Percentiles rank a stretch among this genome's conserved stretches.
phyloP scores from a whole-genome alignment of 2,329 filamentous ascomycete species.

The Hypocreales sp. region DNA sequence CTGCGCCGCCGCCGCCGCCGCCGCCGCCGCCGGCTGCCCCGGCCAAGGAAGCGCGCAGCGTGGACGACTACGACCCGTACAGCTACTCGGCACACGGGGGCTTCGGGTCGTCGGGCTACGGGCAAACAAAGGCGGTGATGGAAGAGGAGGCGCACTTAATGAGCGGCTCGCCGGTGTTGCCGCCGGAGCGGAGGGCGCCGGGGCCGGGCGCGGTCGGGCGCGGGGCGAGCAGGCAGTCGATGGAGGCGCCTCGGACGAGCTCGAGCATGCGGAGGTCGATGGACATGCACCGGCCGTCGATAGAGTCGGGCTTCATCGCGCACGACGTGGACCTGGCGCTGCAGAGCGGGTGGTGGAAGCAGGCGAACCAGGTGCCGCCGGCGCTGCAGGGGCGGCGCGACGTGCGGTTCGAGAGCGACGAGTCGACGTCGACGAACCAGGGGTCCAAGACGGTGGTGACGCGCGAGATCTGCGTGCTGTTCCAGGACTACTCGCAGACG shows the following conservation, averaged over 20 bases:
- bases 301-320: slow-evolving; percentile 74
- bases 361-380: slow-evolving; percentile 65
- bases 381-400: slow-evolving; percentile 71
- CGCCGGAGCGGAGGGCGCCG: slow-evolving; percentile 29
- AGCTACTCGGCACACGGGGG: too few relatives aligned
- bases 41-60: slow-evolving; percentile 20
- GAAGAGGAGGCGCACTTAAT: slow-evolving; percentile 33
- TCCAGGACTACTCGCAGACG: slow-evolving; percentile 92
- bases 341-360: slow-evolving; percentile 74
- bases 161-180: slow-evolving; percentile 27
- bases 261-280: slow-evolving; percentile 44
- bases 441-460: slow-evolving; percentile 57
- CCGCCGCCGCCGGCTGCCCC: slow-evolving; percentile 37
- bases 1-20: slow-evolving; percentile 49
- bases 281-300: slow-evolving; percentile 59
- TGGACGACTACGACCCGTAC: slow-evolving; percentile 58
- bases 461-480: slow-evolving; percentile 76
- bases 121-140: slow-evolving; percentile 20
- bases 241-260: slow-evolving; percentile 21
- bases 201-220: slow-evolving; percentile 17
- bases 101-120: slow-evolving; percentile 17
- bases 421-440: slow-evolving; percentile 53
- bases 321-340: slow-evolving; percentile 69
- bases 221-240: slow-evolving; percentile 14
- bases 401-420: slow-evolving; percentile 67